Evolutionary conservation across 495 filamentous ascomycete genomes (phyloP), one percentile per base, ranked within the genome.

Genomic region (Neurospora sp.): DNA sequence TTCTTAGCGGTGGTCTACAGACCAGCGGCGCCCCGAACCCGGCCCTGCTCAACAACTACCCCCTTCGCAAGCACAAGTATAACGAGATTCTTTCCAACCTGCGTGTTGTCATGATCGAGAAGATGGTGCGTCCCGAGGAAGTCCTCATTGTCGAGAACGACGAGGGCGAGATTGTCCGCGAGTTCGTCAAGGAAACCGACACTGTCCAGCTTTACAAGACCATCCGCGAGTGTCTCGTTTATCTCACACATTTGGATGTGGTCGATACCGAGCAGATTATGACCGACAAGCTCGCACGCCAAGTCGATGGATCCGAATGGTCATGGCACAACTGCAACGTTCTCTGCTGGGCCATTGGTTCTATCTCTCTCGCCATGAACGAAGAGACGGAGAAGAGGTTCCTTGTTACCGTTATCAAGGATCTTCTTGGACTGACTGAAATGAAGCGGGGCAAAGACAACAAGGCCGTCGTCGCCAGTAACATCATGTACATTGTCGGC

Each of bases 401-500:
- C 86, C 84, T 99, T 7, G 96, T 99, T 40, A 98, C 95, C 4
- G 96, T 99, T 44, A 99, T 99, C 78, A 99, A 99, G 83, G 96
- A 99, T 80, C 88, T 99, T 18, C 90, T 99, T n/a, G 96, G 96
- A 0, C 86, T 99, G 69, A 99, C 96, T 0, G 96, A 99, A 83
- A 97, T 97, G 93, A 98, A 99, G 84, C 91, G 96, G 69, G 96
- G 96, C 53, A 99, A 99, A 78, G 96, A 99, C 83, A 99, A 99
- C 86, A 99, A 99, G 81, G 96, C 96, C 27, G 96, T 99, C 3
- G 96, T 99, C 69, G 96, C 96, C 75, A 97, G 94, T 83, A 99
- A 99, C 82, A 99, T 99, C 82, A 99, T 99, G 96, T 99, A 99
- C 79, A 99, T 99, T 81, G 96, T 99, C 72, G 96, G 96, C 41